phyloP scores from a whole-genome alignment of 768 basidiomycete species.

The Leccinum disarticulatum region DNA sequence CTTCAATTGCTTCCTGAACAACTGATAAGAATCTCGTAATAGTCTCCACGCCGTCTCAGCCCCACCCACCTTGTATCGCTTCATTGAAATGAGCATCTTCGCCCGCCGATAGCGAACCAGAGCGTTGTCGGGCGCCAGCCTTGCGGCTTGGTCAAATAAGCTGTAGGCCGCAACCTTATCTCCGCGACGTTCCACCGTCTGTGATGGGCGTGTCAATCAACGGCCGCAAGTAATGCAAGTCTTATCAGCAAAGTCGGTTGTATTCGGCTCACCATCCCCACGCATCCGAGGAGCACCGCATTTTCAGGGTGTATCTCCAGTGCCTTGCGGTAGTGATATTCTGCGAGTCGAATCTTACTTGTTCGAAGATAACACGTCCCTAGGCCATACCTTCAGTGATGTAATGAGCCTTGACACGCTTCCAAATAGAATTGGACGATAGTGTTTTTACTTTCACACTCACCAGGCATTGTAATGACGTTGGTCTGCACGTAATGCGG shows the following conservation, averaged over 20 bases:
- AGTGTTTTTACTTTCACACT: slow-evolving; percentile 32
- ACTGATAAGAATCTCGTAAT: slow-evolving; percentile 24
- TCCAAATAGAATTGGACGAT: neutral
- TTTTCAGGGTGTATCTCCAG: slow-evolving; percentile 91
- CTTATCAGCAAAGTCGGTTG: slow-evolving; percentile 21
- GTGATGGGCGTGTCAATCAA: slow-evolving; percentile 25
- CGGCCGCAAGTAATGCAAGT: slow-evolving; percentile 2
- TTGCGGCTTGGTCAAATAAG: slow-evolving; percentile 80
- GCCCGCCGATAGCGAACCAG: slow-evolving; percentile 93
- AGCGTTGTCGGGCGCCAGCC: slow-evolving; percentile 81
- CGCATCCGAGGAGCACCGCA: slow-evolving; percentile 93
- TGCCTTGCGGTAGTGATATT: slow-evolving; percentile 95
- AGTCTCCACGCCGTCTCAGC: slow-evolving; percentile 24
- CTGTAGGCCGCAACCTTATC: slow-evolving; percentile 72
- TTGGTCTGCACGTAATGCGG: slow-evolving; percentile 85
- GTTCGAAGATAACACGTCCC: slow-evolving; percentile 94
- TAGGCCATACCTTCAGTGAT: slow-evolving; percentile 84
- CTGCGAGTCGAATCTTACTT: slow-evolving; percentile 90
- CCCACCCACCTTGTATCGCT: slow-evolving; percentile 79
- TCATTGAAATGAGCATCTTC: slow-evolving; percentile 83
- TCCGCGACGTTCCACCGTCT: slow-evolving; percentile 89
- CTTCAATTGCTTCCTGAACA: slow-evolving; percentile 70
- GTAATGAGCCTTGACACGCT: slow-evolving; percentile 24
- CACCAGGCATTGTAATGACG: slow-evolving; percentile 99
- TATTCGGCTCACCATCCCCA: slow-evolving; percentile 80